These are phyloP conservation scores for Mycena floridula DNA, from an alignment of 768 basidiomycete genomes.

Conservation along the genomic window DNA sequence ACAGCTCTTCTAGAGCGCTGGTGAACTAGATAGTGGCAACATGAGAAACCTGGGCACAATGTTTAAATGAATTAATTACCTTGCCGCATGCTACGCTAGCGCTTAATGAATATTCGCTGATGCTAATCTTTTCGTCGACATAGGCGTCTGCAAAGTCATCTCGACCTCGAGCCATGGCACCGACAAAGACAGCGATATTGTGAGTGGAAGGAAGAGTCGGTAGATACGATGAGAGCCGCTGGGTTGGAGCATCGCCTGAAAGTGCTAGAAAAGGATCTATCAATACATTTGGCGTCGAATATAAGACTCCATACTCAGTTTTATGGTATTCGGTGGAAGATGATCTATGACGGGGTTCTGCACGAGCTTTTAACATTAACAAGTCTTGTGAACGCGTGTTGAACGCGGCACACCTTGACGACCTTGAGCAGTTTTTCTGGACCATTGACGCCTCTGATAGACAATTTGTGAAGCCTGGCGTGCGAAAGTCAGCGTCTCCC, in stretches of 20 bases:
- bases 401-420: conserved; percentile 72
- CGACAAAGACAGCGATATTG: conserved; percentile 91
- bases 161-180: conserved; percentile 94
- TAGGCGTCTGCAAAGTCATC: conserved; percentile 96
- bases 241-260: conserved; percentile 83
- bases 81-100: conserved; percentile 96
- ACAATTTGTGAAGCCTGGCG: conserved; percentile 93
- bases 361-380: conserved; percentile 4
- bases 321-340: conserved; percentile 90
- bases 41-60: conserved; percentile 2
- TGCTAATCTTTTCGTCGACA: conserved; percentile 94
- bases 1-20: conserved; percentile 88
- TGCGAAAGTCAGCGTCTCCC: conserved; percentile 72
- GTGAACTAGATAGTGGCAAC: conserved; percentile 58
- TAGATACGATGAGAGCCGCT: conserved; percentile 78
- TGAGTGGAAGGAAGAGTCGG: conserved; percentile 83
- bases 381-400: too few species aligned
- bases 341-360: conserved; percentile 95
- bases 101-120: conserved; percentile 90
- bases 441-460: conserved; percentile 93
- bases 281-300: not conserved
- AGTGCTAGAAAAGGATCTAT: conserved; percentile 54
- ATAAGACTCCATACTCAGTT: conserved; percentile 66
- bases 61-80: conserved; percentile 39
- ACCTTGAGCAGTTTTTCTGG: conserved; percentile 96